These are phyloP conservation scores for Mucor ambiguus DNA, from an alignment of 371 early-diverging fungal species.

Conservation along the genomic window DNA sequence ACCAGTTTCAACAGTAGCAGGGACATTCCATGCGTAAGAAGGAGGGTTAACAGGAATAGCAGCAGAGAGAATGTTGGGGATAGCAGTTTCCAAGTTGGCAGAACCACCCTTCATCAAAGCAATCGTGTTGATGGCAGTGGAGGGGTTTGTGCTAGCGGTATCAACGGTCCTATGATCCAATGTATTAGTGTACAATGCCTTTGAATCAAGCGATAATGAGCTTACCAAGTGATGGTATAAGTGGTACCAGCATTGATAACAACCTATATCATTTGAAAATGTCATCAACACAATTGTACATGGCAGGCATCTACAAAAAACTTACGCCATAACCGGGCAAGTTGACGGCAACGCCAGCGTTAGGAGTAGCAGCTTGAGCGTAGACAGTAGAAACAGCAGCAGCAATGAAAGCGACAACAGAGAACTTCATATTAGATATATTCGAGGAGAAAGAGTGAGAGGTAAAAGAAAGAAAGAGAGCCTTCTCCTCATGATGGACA, in stretches of 20 bases:
- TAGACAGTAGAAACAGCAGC: slow-evolving; percentile 15
- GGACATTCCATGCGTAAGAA: slow-evolving; percentile 38
- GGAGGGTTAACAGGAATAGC: slow-evolving; percentile 26
- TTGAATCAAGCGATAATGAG: neutral
- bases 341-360: slow-evolving; percentile 34
- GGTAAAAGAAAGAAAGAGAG: neutral
- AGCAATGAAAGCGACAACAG: slow-evolving; percentile 18
- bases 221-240: slow-evolving; percentile 37
- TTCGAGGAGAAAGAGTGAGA: neutral
- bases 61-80: slow-evolving; percentile 26
- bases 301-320: neutral
- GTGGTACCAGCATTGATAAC: slow-evolving; percentile 36
- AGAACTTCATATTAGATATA: slow-evolving; percentile 19
- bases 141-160: slow-evolving; percentile 8
- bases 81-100: slow-evolving; percentile 24
- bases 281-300: neutral
- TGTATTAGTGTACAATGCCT: neutral
- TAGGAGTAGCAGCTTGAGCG: slow-evolving; percentile 12
- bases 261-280: slow-evolving; percentile 19
- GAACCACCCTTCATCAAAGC: slow-evolving; percentile 37
- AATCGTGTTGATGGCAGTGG: slow-evolving; percentile 27
- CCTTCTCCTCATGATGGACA: neutral
- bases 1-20: slow-evolving; percentile 23
- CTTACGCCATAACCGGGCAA: slow-evolving; percentile 38
- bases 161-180: slow-evolving; percentile 26